phyloP scores from a whole-genome alignment of 768 basidiomycete species.

The Psilocybe cyanescens region DNA sequence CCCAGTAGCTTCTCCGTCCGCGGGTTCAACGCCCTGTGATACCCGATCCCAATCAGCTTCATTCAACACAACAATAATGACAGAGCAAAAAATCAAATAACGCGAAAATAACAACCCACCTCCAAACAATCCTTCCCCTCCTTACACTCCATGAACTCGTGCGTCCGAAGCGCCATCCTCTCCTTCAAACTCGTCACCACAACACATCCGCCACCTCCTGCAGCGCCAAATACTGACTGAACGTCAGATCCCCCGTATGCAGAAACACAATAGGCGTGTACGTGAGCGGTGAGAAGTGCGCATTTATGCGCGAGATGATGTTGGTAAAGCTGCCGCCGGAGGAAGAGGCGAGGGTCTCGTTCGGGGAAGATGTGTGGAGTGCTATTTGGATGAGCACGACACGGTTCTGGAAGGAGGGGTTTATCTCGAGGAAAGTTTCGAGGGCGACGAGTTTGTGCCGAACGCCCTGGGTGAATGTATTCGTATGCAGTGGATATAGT shows the following conservation, averaged over 20 bases:
- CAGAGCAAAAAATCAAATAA: neutral
- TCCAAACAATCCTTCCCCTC: constrained; percentile 64
- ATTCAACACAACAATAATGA: neutral
- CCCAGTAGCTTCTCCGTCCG: neutral
- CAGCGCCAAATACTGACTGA: constrained; percentile 83
- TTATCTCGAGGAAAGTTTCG: constrained; percentile 76
- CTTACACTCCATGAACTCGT: constrained; percentile 88
- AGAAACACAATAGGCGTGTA: constrained; percentile 89
- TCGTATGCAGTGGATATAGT: neutral
- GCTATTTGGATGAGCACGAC: constrained; percentile 89
- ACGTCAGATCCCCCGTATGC: constrained; percentile 83
- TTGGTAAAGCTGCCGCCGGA: constrained; percentile 62
- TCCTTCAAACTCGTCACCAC: too few relatives aligned
- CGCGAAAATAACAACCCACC: constrained; percentile 38
- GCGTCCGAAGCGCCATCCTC: constrained; percentile 85
- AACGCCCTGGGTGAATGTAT: constrained; percentile 54
- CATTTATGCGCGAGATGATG: constrained; percentile 79
- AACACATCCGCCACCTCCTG: constrained; percentile 84
- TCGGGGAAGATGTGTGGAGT: constrained; percentile 77
- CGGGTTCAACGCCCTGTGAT: neutral
- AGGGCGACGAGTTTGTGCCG: constrained; percentile 85
- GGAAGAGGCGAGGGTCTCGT: constrained; percentile 42
- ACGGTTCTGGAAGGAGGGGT: constrained; percentile 82
- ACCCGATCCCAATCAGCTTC: neutral
- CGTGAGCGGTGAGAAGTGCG: constrained; percentile 80